A percentile compares a stretch with the other conserved stretches of the same genome.
Evolutionary conservation across 495 filamentous ascomycete genomes (phyloP).

Genomic region (Hypoxylon crocopeplum): DNA sequence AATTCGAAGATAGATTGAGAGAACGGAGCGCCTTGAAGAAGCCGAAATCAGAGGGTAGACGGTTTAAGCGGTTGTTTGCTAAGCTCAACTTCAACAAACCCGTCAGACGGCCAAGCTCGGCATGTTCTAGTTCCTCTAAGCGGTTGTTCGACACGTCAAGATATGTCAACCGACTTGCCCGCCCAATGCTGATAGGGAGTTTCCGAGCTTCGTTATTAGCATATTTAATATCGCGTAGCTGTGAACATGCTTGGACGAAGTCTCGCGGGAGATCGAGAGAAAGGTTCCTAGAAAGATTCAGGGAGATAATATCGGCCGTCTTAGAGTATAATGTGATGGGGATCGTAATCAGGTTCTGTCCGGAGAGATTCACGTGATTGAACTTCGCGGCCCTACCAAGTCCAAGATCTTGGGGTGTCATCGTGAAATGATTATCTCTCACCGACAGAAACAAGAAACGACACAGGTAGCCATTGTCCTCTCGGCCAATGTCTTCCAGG

Average conservation of each 20-base stretch:
- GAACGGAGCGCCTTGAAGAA: constrained; percentile 77
- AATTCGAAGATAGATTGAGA: constrained; percentile 91
- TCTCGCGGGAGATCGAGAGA: constrained; percentile 93
- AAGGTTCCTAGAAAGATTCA: constrained; percentile 91
- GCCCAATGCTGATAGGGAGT: constrained; percentile 82
- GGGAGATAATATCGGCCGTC: constrained; percentile 88
- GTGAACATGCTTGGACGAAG: constrained; percentile 92
- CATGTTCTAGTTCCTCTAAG: constrained; percentile 84
- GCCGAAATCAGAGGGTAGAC: constrained; percentile 80
- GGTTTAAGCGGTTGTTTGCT: constrained; percentile 85
- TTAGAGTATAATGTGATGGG: constrained; percentile 93
- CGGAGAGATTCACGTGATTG: constrained; percentile 89
- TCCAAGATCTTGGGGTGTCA: constrained; percentile 69
- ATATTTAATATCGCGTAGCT: constrained; percentile 93
- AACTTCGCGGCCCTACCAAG: constrained; percentile 82
- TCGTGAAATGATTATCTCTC: constrained; percentile 78
- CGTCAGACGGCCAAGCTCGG: constrained; percentile 63
- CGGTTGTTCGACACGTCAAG: constrained; percentile 95
- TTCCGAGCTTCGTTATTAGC: constrained; percentile 88
- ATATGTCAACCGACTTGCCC: constrained; percentile 81
- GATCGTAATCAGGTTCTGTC: constrained; percentile 92
- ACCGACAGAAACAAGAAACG: constrained; percentile 93
- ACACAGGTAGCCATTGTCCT: constrained; percentile 96
- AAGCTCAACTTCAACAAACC: constrained; percentile 90
- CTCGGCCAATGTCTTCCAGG: constrained; percentile 93